Base-by-base conservation (phyloP, 108 stramenopile genomes). In the Parietichytrium sp. region DNA sequence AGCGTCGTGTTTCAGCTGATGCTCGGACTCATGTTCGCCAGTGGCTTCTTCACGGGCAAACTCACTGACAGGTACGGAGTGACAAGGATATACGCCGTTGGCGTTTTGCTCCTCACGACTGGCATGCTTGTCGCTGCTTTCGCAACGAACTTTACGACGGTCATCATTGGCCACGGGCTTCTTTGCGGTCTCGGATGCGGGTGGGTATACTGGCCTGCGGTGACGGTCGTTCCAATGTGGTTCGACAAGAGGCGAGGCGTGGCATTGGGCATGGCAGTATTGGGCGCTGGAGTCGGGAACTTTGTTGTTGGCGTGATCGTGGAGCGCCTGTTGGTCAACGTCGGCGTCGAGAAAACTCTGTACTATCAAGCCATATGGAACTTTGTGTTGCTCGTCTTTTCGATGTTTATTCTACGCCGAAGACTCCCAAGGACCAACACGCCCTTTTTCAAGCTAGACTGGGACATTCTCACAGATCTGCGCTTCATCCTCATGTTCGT, bases 201-300 rank as follows among this genome's bases (percentile, higher is more conserved):
- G 23, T 36, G 38, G 23, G 20, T 72, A 25, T 72, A 72, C 33
- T 72, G 61, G 61, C 61, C 61, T 25, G 61, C 61, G 12, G 45
- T 72, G 1, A 72, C 38, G 38, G 61, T 72, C 23, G n/a, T 72
- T n/a, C 61, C 61, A 16, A 72, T 72, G 61, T 72, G 61, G 61
- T 72, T 72, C 42, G 61, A 72, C 6, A 72, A 72, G 3, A 33
- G 61, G 10, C 29, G 61, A 6, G 61, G 38, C 42, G 38, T 72
- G 10, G 61, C 61, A 1, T 42, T 72, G 8, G 61, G 61, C 61
- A 72, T 72, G 36, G 33, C 38, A 1, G 61, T 72, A 3, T 72
- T 72, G 13, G 61, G 61, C 61, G 61, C 38, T 7, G 61, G 61
- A n/a, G 45, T 72, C 42, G 61, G 61, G 6, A 72, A 72, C 33